A percentile compares a stretch with the other conserved stretches of the same genome.
Evolutionary conservation across 352 stramenopile genomes (phyloP).

Genomic region (Phytophthora podocarpi): DNA sequence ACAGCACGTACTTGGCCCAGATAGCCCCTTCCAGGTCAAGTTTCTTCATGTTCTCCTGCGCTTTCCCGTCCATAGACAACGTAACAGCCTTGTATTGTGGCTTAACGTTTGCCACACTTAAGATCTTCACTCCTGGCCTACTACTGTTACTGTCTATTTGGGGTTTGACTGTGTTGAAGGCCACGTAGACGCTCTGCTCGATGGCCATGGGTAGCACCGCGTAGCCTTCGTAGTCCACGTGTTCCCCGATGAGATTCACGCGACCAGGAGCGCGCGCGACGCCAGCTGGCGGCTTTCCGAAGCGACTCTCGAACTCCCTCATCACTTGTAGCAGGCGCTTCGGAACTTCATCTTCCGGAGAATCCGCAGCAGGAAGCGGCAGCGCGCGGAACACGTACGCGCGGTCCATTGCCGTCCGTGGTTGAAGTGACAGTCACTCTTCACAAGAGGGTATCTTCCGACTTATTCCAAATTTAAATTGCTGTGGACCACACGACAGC

Average conservation of each 20-base stretch:
- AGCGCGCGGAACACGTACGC: conserved; percentile 22
- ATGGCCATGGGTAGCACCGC: conserved; percentile 86
- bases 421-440: conserved; percentile 37
- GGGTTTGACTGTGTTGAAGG: conserved; percentile 32
- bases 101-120: conserved; percentile 33
- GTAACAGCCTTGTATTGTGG: conserved; percentile 23
- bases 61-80: conserved; percentile 7
- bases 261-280: conserved; percentile 69
- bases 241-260: conserved; percentile 89
- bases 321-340: conserved; percentile 18
- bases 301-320: conserved; percentile 37
- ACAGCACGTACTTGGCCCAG: conserved; percentile 51
- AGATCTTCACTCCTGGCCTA: background rate
- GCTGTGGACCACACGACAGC: conserved; percentile 3
- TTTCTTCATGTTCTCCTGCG: conserved; percentile 7
- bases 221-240: conserved; percentile 90
- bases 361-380: conserved; percentile 3
- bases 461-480: conserved; percentile 1
- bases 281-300: conserved; percentile 29
- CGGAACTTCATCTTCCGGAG: background rate
- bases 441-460: conserved; percentile 11
- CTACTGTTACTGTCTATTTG: background rate
- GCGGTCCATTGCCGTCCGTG: conserved; percentile 18
- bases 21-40: conserved; percentile 4
- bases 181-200: conserved; percentile 58